A percentile compares a stretch with the other conserved stretches of the same genome.
phyloP scores from a whole-genome alignment of 2,329 filamentous ascomycete species.

The Gnomoniopsis smithogilvyi region DNA sequence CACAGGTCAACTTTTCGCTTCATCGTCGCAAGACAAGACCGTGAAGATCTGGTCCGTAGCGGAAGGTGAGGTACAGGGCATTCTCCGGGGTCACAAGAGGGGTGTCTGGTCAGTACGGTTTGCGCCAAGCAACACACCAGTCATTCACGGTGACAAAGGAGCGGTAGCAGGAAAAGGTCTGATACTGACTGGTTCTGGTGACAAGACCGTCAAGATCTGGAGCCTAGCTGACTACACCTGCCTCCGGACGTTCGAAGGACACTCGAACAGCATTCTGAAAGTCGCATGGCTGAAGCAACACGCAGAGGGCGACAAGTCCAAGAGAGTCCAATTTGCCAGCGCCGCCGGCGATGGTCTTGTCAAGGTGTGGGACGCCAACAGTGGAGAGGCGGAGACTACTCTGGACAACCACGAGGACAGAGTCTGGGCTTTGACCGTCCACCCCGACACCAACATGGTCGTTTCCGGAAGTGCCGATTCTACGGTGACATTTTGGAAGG shows the following conservation, averaged over 20 bases:
- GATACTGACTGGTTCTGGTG: conserved; percentile 85
- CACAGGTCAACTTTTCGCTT: conserved; percentile 78
- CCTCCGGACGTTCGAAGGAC: conserved; percentile 89
- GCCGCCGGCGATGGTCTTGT: conserved; percentile 93
- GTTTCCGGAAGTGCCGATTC: conserved; percentile 92
- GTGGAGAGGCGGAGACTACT: conserved; percentile 81
- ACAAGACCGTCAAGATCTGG: conserved; percentile 97
- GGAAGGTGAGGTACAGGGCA: conserved; percentile 86
- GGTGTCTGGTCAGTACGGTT: conserved; percentile 97
- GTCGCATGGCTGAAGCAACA: conserved; percentile 76
- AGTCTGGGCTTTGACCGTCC: conserved; percentile 83
- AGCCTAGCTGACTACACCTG: conserved; percentile 89
- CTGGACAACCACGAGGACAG: conserved; percentile 96
- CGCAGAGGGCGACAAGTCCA: conserved; percentile 44
- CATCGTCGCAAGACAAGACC: conserved; percentile 92
- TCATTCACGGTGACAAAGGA: conserved; percentile 68
- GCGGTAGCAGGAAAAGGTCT: conserved; percentile 75
- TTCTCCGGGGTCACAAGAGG: conserved; percentile 86
- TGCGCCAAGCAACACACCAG: conserved; percentile 73
- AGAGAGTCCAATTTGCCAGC: conserved; percentile 71
- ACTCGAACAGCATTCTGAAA: conserved; percentile 93
- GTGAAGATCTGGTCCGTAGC: conserved; percentile 95
- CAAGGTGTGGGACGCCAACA: conserved; percentile 90
- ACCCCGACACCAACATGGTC: conserved; percentile 67
- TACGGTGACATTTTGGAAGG: conserved; percentile 91